phyloP scores from a whole-genome alignment of 257 asterid genomes.

The Scutellaria galericulata region DNA sequence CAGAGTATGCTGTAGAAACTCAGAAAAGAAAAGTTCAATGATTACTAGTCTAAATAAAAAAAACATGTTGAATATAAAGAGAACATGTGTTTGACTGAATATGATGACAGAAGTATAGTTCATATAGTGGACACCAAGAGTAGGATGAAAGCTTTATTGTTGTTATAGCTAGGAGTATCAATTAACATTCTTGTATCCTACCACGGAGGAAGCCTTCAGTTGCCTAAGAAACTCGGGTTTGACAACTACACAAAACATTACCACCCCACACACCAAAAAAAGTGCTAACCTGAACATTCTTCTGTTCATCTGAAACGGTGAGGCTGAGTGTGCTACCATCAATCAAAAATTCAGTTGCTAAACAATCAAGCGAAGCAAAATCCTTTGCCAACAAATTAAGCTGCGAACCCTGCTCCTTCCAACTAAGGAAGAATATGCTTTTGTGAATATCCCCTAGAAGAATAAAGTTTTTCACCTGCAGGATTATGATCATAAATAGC shows the following conservation, averaged over 20 bases:
- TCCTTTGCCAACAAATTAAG: conserved; percentile 92
- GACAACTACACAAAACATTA: no score
- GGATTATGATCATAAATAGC: conserved; percentile 31
- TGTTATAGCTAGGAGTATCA: neutral
- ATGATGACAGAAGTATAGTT: neutral
- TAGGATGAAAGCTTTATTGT: neutral
- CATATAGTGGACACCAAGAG: neutral
- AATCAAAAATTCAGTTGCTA: conserved; percentile 91
- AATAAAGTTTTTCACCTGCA: conserved; percentile 92
- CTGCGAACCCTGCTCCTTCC: conserved; percentile 98
- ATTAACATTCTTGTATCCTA: neutral
- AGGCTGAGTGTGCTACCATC: conserved; percentile 98
- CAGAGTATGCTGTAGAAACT: neutral
- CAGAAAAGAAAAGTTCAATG: neutral
- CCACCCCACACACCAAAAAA: neutral
- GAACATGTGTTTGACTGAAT: neutral
- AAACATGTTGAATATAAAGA: neutral
- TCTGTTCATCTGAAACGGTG: conserved; percentile 92
- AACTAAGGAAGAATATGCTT: conserved; percentile 93
- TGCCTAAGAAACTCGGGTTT: conserved; percentile 9
- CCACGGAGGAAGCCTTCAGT: conserved; percentile 1
- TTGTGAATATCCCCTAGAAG: conserved; percentile 96
- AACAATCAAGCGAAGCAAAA: conserved; percentile 90
- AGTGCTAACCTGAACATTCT: conserved; percentile 87
- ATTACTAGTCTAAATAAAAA: neutral